phyloP scores from a whole-genome alignment of 345 rosid species.

The Lepidium africanum region DNA sequence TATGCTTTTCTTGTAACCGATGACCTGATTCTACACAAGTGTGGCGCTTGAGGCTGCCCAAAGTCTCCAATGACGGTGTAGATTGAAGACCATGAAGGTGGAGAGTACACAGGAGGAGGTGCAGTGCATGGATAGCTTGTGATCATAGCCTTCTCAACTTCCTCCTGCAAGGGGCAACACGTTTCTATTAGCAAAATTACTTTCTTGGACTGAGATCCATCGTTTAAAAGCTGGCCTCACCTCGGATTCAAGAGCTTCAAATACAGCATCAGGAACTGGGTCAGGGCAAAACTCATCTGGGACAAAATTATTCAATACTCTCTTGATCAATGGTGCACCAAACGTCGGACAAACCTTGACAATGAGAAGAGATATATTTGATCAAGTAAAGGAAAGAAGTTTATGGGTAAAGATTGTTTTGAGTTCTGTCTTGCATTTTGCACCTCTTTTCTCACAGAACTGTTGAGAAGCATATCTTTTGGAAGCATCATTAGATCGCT shows the following conservation, averaged over 20 bases:
- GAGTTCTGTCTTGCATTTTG: not conserved
- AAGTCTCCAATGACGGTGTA: constrained; percentile 37
- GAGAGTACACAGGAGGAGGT: constrained; percentile 46
- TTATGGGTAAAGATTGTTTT: not conserved
- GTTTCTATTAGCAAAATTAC: constrained; percentile 6
- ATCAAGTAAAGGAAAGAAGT: not conserved
- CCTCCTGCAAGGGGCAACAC: constrained; percentile 20
- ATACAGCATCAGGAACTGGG: constrained; percentile 67
- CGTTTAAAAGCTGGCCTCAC: constrained; percentile 32
- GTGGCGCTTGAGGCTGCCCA: constrained; percentile 30
- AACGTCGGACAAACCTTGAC: constrained; percentile 84
- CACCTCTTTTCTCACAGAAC: constrained; percentile 78
- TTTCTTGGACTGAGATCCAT: not conserved
- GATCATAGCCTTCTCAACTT: constrained; percentile 17
- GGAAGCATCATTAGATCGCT: constrained; percentile 99
- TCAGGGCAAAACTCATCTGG: constrained; percentile 94
- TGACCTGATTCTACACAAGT: constrained; percentile 52
- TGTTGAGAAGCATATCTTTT: constrained; percentile 79
- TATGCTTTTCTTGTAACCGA: constrained; percentile 60
- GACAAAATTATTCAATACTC: constrained; percentile 58
- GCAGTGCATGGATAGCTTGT: constrained; percentile 52
- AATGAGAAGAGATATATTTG: not conserved
- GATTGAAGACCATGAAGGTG: constrained; percentile 57
- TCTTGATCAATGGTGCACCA: constrained; percentile 67
- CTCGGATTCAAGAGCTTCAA: constrained; percentile 70